Evolutionary conservation across 2,329 filamentous ascomycete genomes (phyloP), one percentile per base, ranked within the genome.

Genomic region (Trichoderma cornu-damae): DNA sequence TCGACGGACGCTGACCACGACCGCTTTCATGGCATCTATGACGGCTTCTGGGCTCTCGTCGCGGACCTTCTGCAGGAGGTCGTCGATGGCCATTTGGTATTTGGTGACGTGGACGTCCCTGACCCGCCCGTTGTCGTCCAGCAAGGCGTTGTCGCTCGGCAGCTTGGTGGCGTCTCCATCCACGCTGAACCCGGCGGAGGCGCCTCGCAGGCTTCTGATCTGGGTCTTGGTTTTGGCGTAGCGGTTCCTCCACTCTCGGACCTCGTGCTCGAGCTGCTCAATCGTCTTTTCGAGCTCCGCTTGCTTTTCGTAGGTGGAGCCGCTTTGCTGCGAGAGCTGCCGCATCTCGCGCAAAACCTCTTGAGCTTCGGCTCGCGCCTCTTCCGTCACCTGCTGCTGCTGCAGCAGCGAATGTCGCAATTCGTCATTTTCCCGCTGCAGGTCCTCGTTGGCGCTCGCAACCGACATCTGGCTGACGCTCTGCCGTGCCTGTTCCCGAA

Each of bases 81-180:
- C 93, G 68, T 99, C 93, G 60, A 99, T 89, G 20, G 91, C 84
- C 60, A 97, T 87, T 71, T 99, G 94, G 76, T 96, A 97, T 67
- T 90, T 92, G 50, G 93, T 96, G 63, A 99, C 85, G 69, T 96
- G 89, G 11, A 96, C 82, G 71, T 96, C 94, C 73, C 89, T 92
- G 65, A 99, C 85, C 20, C 94, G 71, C 5, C 94, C 94, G 59
- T 85, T 82, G 11, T 86, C 82, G 35, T 87, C 81, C 20, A 83
- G 80, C 62, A 94, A 86, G 24, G 80, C 83, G 66, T 81, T 82
- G 52, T 89, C 85, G 50, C 82, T 82, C 38, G 85, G 73, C 61
- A 85, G 82, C 62, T 81, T 83, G 49, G 81, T 83, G n/a, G 86
- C 85, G 63, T 93, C 86, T 60, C 87, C 82, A 6, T 87, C 84